Evolutionary conservation across 352 stramenopile genomes (phyloP).

Genomic region (Pythium phragmiticola): DNA sequence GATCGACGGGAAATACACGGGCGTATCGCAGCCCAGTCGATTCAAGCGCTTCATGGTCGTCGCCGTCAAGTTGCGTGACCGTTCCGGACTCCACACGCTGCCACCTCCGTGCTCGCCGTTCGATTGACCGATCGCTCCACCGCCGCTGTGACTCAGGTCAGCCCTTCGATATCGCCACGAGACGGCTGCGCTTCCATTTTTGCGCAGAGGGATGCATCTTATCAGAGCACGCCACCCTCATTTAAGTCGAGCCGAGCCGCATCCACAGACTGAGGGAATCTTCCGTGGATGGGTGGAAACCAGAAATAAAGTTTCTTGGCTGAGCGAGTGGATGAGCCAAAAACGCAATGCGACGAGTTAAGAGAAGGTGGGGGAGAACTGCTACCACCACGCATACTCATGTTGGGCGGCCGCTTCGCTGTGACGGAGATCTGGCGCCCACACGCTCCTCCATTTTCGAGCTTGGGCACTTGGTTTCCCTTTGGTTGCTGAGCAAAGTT

Average conservation of each 20-base stretch:
- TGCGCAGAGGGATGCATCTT: conserved; percentile 11
- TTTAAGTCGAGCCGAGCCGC: not conserved
- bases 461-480: not conserved
- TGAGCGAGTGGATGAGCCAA: not conserved
- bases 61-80: not conserved
- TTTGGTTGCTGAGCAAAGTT: not conserved
- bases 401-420: not conserved
- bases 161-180: not conserved
- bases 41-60: conserved; percentile 36
- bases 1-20: conserved; percentile 57
- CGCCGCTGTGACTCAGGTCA: not conserved
- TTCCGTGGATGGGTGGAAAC: not conserved
- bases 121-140: not conserved
- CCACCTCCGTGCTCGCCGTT: not conserved
- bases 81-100: too few species aligned
- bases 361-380: not conserved
- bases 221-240: not conserved
- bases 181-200: conserved; percentile 11
- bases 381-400: not conserved
- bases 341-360: too few species aligned
- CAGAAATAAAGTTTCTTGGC: not conserved
- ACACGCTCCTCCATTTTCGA: not conserved
- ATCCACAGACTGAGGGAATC: not conserved
- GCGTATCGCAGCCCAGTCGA: conserved; percentile 36
- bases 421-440: not conserved